Percentiles rank a stretch among this genome's conserved stretches.
Evolutionary conservation across 169 alveolate species (phyloP).

Genomic region (Plasmodium gallinaceum): DNA sequence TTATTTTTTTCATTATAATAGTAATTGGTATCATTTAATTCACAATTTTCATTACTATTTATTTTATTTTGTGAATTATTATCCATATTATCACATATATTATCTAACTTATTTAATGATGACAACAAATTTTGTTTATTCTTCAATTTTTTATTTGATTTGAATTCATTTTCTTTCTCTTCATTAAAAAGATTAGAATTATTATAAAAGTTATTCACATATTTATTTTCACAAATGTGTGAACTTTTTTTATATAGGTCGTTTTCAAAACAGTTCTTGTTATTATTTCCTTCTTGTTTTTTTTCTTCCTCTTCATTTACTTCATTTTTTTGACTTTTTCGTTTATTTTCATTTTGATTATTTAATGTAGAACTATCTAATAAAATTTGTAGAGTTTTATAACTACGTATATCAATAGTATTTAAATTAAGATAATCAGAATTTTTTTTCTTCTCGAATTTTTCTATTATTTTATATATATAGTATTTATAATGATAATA

Average conservation of each 20-base stretch:
- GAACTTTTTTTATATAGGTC: background rate
- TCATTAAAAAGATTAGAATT: background rate
- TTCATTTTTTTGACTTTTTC: background rate
- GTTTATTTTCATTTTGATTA: background rate
- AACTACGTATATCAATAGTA: conserved; percentile 58
- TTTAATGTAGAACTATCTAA: conserved; percentile 19
- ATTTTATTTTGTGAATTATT: background rate
- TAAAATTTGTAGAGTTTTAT: conserved; percentile 46
- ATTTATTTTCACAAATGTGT: background rate
- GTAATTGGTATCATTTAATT: background rate
- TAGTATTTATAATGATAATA: conserved; percentile 42
- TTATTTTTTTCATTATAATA: background rate
- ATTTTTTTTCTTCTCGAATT: background rate
- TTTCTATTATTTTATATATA: conserved; percentile 13
- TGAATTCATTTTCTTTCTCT: background rate
- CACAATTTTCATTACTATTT: too few species aligned
- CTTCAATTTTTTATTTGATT: background rate
- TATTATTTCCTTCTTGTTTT: background rate
- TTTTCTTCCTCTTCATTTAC: background rate
- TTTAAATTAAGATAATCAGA: conserved; percentile 31
- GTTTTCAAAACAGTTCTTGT: background rate
- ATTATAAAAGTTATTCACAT: background rate
- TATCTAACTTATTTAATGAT: background rate
- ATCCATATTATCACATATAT: background rate
- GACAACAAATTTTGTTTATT: background rate